phyloP scores from a whole-genome alignment of 192 early-diverging fungal genomes.

The Physocladia obscura region DNA sequence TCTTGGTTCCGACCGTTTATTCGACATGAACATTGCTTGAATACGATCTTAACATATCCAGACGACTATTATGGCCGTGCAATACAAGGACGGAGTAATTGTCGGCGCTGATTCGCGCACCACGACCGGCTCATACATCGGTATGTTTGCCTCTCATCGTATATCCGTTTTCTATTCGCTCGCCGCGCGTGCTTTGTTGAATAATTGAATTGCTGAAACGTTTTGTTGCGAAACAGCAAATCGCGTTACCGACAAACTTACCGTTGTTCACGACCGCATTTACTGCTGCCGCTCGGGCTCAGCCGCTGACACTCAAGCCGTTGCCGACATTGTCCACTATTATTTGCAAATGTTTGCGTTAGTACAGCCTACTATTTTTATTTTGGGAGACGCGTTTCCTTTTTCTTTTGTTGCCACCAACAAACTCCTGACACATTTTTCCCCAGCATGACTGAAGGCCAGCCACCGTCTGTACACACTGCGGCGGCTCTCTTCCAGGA shows the following conservation, averaged over 20 bases:
- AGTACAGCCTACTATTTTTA: no score
- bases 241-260: slow-evolving; percentile 97
- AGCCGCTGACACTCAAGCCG: slow-evolving; percentile 97
- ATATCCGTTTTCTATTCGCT: not conserved
- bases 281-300: slow-evolving; percentile 97
- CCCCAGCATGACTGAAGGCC: slow-evolving; percentile 76
- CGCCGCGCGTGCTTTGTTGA: not conserved
- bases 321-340: slow-evolving; percentile 97
- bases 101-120: slow-evolving; percentile 97
- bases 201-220: not conserved
- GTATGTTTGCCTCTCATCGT: slow-evolving; percentile 24
- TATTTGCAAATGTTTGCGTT: slow-evolving; percentile 90
- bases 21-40: not conserved
- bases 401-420: not conserved
- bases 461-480: slow-evolving; percentile 78
- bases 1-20: not conserved
- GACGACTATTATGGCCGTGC: slow-evolving; percentile 97
- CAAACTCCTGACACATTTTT: not conserved
- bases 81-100: slow-evolving; percentile 88
- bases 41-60: slow-evolving; percentile 31
- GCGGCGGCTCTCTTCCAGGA: slow-evolving; percentile 93
- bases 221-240: slow-evolving; percentile 54
- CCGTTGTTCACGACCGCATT: slow-evolving; percentile 89
- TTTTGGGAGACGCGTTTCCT: not conserved
- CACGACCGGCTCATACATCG: slow-evolving; percentile 92